A percentile compares a stretch with the other conserved stretches of the same genome.
Conservation (phyloP, 2,329 filamentous ascomycete species). For the Tolypocladium tropicale region DNA sequence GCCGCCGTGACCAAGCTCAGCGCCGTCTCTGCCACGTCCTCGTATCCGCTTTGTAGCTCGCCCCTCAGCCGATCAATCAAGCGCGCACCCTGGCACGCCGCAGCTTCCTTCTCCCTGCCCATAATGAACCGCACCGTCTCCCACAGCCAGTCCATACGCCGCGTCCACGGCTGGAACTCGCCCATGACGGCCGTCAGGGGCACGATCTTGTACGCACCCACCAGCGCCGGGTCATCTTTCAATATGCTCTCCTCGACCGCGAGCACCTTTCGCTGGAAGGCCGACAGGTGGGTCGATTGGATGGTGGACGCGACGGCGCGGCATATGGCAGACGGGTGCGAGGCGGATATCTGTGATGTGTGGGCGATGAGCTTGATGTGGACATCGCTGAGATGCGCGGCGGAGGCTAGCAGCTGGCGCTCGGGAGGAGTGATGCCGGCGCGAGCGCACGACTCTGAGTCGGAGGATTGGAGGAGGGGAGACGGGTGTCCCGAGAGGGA, state of each 20-base stretch:
- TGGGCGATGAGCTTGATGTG: slow-evolving; percentile 63
- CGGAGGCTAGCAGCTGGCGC: slow-evolving; percentile 65
- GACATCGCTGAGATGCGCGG: slow-evolving; percentile 67
- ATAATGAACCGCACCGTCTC: slow-evolving; percentile 60
- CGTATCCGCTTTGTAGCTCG: slow-evolving; percentile 79
- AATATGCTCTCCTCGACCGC: slow-evolving; percentile 75
- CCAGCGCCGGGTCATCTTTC: slow-evolving; percentile 62
- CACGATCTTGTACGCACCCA: slow-evolving; percentile 89
- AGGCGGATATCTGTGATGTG: slow-evolving; percentile 54
- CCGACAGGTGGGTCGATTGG: slow-evolving; percentile 60
- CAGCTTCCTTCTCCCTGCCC: slow-evolving; percentile 19
- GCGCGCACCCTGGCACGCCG: slow-evolving; percentile 53
- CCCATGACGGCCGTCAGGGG: slow-evolving; percentile 75
- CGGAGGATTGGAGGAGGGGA: slow-evolving; percentile 59
- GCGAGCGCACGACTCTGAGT: slow-evolving; percentile 33
- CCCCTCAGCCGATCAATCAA: slow-evolving; percentile 68
- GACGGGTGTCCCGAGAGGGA: slow-evolving; percentile 91
- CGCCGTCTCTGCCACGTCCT: slow-evolving; percentile 71
- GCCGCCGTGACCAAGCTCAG: slow-evolving; percentile 64
- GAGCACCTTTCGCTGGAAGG: slow-evolving; percentile 75
- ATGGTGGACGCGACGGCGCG: slow-evolving; percentile 78
- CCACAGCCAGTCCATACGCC: slow-evolving; percentile 80
- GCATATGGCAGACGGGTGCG: slow-evolving; percentile 73
- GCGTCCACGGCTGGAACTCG: slow-evolving; percentile 80
- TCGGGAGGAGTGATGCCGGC: slow-evolving; percentile 64